These are phyloP conservation scores for Ceratocystis papillata DNA, from an alignment of 2,329 filamentous ascomycete genomes.

Conservation along the genomic window DNA sequence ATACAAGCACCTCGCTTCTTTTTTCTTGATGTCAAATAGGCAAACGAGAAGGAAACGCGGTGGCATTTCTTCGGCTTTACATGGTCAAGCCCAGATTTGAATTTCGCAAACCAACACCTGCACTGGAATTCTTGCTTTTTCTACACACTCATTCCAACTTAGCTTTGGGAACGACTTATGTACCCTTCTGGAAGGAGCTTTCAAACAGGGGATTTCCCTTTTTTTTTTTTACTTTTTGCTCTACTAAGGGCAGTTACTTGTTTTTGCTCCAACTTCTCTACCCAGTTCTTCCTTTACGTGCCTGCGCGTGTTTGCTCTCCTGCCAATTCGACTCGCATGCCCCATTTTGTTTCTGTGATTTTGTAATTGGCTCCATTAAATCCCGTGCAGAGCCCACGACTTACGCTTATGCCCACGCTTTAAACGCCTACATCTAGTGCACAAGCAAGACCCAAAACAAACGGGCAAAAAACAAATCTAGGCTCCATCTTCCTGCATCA, in stretches of 20 bases:
- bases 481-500: slow-evolving; percentile 24
- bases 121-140: neutral
- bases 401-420: no score
- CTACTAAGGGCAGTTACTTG: neutral
- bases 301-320: slow-evolving; percentile 5
- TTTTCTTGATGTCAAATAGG: neutral
- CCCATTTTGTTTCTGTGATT: neutral
- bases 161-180: neutral
- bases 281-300: neutral
- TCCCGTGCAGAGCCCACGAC: neutral
- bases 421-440: neutral
- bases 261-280: neutral
- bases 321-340: neutral
- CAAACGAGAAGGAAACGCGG: neutral
- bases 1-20: neutral
- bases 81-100: neutral
- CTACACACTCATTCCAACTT: neutral
- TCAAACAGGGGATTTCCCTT: neutral
- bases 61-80: slow-evolving; percentile 6
- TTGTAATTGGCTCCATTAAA: neutral
- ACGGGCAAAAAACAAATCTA: slow-evolving; percentile 18
- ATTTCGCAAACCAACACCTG: neutral
- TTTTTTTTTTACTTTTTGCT: neutral
- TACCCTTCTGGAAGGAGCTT: neutral
- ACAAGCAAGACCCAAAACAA: slow-evolving; percentile 6